Base-by-base conservation (phyloP, 257 asterid genomes). In the Paulownia fortunei region DNA sequence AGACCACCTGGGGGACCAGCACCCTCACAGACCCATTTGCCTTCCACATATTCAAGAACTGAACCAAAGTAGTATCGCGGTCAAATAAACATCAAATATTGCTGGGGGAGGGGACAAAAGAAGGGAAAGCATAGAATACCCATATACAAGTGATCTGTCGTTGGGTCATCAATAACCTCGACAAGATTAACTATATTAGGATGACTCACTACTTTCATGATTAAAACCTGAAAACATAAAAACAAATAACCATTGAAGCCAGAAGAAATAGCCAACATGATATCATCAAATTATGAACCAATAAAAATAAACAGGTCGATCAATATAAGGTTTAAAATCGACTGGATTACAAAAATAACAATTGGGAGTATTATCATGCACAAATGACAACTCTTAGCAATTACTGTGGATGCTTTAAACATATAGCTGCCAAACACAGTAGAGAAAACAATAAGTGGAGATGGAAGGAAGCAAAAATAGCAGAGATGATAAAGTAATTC, bases 31-130 rank as follows among this genome's bases (percentile, higher is more conserved):
- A 92, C 94, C 96, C 97, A 92, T 79, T 92, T 93, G 77, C 94
- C 95, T 79, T 93, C 98, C 69, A 92, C 95, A 74, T 93, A 96
- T 88, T 96, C 98, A 39, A 96, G 96, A 93, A 96, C 99, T 96
- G 88, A 73, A 82, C 18, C 78, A 76, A 60, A 66, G 63, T 64
- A 76, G 78, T 52, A 21, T 37, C 32, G 21, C 15, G 65, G 70
- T 80, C 76, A 44, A 72, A 23, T 66, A 71, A 82, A 66, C 18
- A 83, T 67, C 34, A 12, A 65, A 42, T 10, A 26, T 82, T 12
- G 69, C 11, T 11, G 63, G 62, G 76, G 27, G 11, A 13, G 52
- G 63, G 76, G 24, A 69, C 34, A 71, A 63, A 65, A 64, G 76
- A 76, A 69, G 75, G 76, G 46, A 75, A 56, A 60, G 58, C 74